A percentile compares a stretch with the other conserved stretches of the same genome.
These are phyloP conservation scores for Aegilops umbellulata DNA, from an alignment of 176 grass and related monocot species.

Conservation along the genomic window DNA sequence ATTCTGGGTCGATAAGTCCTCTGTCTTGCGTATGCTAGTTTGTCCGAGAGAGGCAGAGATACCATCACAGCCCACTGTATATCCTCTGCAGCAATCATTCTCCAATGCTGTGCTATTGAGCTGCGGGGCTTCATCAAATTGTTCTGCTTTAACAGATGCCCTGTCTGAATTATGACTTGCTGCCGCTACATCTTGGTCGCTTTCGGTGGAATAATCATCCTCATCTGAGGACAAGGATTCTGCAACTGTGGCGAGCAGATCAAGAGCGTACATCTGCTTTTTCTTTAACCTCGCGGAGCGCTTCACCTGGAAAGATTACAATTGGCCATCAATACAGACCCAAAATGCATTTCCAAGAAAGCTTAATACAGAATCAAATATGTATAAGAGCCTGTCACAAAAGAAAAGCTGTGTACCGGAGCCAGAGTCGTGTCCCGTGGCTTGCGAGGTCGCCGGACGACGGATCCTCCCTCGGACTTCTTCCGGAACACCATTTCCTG, in stretches of 20 bases:
- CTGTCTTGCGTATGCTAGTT: neutral
- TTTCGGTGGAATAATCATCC: constrained; percentile 31
- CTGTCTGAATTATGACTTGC: constrained; percentile 7
- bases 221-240: constrained; percentile 41
- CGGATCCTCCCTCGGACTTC: constrained; percentile 55
- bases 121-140: constrained; percentile 19
- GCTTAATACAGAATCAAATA: neutral
- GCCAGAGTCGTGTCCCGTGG: constrained; percentile 44
- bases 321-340: neutral
- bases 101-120: constrained; percentile 30
- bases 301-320: constrained; percentile 45
- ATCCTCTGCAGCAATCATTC: constrained; percentile 20
- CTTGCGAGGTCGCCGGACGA: neutral
- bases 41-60: neutral
- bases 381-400: constrained; percentile 20
- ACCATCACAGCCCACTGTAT: constrained; percentile 26
- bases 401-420: constrained; percentile 36
- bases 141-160: constrained; percentile 44
- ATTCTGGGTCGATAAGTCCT: constrained; percentile 25
- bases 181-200: constrained; percentile 28
- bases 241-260: constrained; percentile 74
- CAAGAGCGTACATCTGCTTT: constrained; percentile 59
- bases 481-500: constrained; percentile 69
- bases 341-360: neutral
- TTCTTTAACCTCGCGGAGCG: constrained; percentile 57